Evolutionary conservation across 352 stramenopile genomes (phyloP), one percentile per base, ranked within the genome.

Genomic region (Phytophthora cajani): DNA sequence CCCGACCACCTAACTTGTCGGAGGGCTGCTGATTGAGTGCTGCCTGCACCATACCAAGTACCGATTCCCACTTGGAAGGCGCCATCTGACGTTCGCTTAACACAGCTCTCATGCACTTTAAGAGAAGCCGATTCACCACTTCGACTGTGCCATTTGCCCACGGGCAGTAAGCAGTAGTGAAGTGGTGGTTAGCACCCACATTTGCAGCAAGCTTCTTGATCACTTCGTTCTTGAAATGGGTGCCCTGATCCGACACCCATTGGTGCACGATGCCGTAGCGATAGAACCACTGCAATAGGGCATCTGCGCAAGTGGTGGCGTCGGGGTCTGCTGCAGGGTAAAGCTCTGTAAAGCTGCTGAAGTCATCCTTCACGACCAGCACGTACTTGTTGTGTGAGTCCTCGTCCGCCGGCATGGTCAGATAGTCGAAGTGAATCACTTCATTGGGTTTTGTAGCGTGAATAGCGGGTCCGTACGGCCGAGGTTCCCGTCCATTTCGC

Each of bases 351-450:
- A 58, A 61, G 1, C 58, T 42, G 40, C 36, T 62, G 6, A 66
- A 50, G 30, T 66, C 64, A 4, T 72, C 51, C 7, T 62, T 62
- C 0, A 62, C 2, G 0, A 63, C 56, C 4, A 62, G 6, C 1
- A 72, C 12, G 11, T 85, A 81, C 23, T 67, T 71, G 12, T 40
- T 58, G 0, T 54, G 52, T 0, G 54, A 30, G 21, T 51, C 52
- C 23, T 72, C 59, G 1, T 64, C 57, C 12, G 60, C 27, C 0
- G 70, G 69, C 17, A 80, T 47, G 0, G 58, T 55, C 3, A 86
- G 27, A 32, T 71, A 80, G 25, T 82, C 70, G 46, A 85, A 86
- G 33, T 83, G 61, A 1, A 85, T 14, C 0, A 82, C 30, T 27
- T 83, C 69, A 27, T 81, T 85, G 0, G 69, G 72, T 14, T 67